Base-by-base conservation (phyloP, 2,329 filamentous ascomycete species). In the Fusarium sp. region DNA sequence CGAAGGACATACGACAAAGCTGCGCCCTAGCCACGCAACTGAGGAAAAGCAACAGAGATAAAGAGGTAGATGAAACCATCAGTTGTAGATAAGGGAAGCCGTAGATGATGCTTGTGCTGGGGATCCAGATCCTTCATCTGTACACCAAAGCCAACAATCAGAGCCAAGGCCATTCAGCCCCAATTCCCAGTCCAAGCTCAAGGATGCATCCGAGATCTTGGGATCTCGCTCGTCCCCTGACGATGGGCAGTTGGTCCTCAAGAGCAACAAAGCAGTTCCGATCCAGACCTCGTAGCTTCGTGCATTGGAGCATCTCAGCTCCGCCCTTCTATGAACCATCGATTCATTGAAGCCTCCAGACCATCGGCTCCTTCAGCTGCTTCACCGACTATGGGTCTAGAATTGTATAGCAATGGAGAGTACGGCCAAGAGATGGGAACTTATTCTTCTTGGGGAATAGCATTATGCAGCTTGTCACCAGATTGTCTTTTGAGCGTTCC, bases 61-160 rank as follows among this genome's bases (percentile, higher is more conserved):
- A 12, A 15, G 10, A 18, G 2, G 1, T 6, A 15, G 8, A 27
- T 27, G 4, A 3, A 0, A 0, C 8, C 1, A 48, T n/a, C 0
- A 3, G 12, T 1, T 15, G 27, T 9, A 7, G 14, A n/a, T 7
- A 31, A 12, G 4, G 3, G 1, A 48, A n/a, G 3, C 2, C 15
- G 5, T n/a, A 18, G 7, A n/a, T 7, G 18, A 12, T 23, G 27
- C 21, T 18, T n/a, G 10, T 7, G 3, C 4, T 7, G 7, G 7
- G 3, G 27, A 7, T 2, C 15, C 7, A 3, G 7, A 48, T n/a
- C 21, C 3, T 9, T 27, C 11, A 12, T 31, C 3, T n/a, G 7
- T 12, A 21, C 45, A 31, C 21, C 21, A 23, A 19, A 8, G 27
- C 0, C 16, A 10, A 23, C 7, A 4, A 6, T 3, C 21, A 10